Evolutionary conservation across 768 basidiomycete genomes (phyloP).

Genomic region (Suillus subluteus): DNA sequence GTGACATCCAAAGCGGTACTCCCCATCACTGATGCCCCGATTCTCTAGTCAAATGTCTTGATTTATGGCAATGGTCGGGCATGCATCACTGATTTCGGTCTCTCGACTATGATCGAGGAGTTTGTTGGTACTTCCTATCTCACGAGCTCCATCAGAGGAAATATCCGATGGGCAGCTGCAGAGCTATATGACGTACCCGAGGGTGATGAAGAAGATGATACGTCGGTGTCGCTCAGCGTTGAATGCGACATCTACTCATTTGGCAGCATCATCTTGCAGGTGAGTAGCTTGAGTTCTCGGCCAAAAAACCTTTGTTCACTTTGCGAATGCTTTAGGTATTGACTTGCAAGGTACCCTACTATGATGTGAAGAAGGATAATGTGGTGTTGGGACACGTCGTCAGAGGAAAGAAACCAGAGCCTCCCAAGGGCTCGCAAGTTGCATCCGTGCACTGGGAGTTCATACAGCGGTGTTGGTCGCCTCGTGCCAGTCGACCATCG

Average conservation of each 20-base stretch:
- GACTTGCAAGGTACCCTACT: slow-evolving; percentile 11
- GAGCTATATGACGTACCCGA: slow-evolving; percentile 14
- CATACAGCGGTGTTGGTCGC: slow-evolving; percentile 44
- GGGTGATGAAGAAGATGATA: not conserved
- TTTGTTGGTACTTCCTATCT: slow-evolving; percentile 32
- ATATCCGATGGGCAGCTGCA: slow-evolving; percentile 52
- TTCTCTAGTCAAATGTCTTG: slow-evolving; percentile 23
- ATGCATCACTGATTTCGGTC: slow-evolving; percentile 38
- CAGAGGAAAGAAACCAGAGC: not conserved
- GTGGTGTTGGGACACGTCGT: not conserved
- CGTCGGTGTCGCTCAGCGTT: slow-evolving; percentile 17
- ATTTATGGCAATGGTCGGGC: slow-evolving; percentile 43
- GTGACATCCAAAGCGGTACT: not conserved
- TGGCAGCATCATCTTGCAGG: slow-evolving; percentile 27
- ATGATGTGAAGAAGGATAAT: slow-evolving; percentile 4
- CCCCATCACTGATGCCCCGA: not conserved
- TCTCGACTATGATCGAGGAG: slow-evolving; percentile 20
- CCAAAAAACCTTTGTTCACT: not conserved
- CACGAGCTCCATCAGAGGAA: slow-evolving; percentile 40
- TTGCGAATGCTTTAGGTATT: slow-evolving; percentile 7
- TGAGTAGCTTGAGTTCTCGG: not conserved
- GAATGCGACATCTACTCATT: slow-evolving; percentile 47
- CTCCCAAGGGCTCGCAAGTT: slow-evolving; percentile 24
- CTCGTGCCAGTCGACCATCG: slow-evolving; percentile 1
- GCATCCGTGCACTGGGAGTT: slow-evolving; percentile 45